These are phyloP conservation scores for Trametes cinnabarina DNA, from an alignment of 768 basidiomycete genomes.

Conservation along the genomic window DNA sequence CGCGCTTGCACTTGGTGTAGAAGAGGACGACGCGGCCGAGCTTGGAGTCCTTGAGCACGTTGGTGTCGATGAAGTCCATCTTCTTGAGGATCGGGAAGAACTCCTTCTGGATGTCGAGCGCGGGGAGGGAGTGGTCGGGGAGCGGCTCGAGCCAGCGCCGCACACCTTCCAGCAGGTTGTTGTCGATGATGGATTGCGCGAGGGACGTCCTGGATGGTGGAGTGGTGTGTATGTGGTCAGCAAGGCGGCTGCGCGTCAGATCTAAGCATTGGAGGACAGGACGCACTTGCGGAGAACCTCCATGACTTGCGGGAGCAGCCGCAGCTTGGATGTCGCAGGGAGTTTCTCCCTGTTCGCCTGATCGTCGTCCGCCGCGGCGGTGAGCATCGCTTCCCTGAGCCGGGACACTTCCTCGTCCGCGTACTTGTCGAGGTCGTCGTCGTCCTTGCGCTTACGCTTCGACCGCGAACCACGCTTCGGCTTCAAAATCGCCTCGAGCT, in stretches of 20 bases:
- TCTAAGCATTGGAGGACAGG: neutral
- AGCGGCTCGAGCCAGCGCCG: slow-evolving; percentile 92
- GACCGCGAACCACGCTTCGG: slow-evolving; percentile 65
- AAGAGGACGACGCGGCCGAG: slow-evolving; percentile 89
- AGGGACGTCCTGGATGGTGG: slow-evolving; percentile 61
- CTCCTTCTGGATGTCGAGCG: slow-evolving; percentile 92
- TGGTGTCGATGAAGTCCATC: slow-evolving; percentile 90
- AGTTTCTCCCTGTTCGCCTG: slow-evolving; percentile 74
- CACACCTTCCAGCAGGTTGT: slow-evolving; percentile 89
- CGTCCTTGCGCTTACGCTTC: slow-evolving; percentile 71
- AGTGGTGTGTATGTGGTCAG: neutral
- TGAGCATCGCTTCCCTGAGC: slow-evolving; percentile 86
- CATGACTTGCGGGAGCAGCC: slow-evolving; percentile 85
- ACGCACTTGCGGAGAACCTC: slow-evolving; percentile 89
- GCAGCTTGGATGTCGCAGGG: slow-evolving; percentile 84
- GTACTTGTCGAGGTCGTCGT: slow-evolving; percentile 81
- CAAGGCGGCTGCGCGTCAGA: too few species aligned
- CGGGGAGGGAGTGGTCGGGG: slow-evolving; percentile 87
- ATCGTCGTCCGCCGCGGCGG: slow-evolving; percentile 82
- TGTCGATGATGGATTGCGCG: slow-evolving; percentile 91
- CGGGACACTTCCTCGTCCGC: slow-evolving; percentile 89
- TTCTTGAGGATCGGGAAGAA: slow-evolving; percentile 80
- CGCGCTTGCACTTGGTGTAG: slow-evolving; percentile 94
- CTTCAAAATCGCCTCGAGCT: slow-evolving; percentile 85
- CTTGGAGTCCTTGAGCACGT: slow-evolving; percentile 86